A percentile compares a stretch with the other conserved stretches of the same genome.
Evolutionary conservation across 148 eudicot genomes (phyloP).

Genomic region (Dysphania ambrosioides): DNA sequence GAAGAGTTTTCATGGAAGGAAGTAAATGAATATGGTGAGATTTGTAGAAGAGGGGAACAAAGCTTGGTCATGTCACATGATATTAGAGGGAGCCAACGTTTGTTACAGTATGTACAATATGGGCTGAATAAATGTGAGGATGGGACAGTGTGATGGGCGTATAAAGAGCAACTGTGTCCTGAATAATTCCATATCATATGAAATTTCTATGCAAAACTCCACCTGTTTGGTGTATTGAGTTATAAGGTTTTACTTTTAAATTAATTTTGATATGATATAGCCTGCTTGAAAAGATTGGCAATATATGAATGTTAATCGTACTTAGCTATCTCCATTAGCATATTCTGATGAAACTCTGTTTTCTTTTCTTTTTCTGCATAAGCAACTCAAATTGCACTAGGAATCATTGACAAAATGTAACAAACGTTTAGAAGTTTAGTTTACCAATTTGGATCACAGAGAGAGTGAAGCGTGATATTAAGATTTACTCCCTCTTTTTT

Average conservation of each 20-base stretch:
- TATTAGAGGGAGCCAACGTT: background rate
- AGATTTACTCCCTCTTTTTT: too few species aligned
- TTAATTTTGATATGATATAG: background rate
- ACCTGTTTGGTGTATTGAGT: background rate
- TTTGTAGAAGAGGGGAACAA: slow-evolving; percentile 12
- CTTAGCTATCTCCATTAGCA: too few species aligned
- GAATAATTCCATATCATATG: background rate
- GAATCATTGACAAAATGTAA: too few species aligned
- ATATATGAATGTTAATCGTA: background rate
- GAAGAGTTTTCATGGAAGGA: background rate
- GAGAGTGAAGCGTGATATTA: too few species aligned
- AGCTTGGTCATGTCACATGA: slow-evolving; percentile 23
- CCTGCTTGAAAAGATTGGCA: background rate
- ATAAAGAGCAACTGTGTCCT: background rate
- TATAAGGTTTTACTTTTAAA: background rate
- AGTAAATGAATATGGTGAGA: background rate
- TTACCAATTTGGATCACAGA: too few species aligned
- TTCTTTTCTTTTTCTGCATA: too few species aligned
- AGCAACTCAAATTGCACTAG: too few species aligned
- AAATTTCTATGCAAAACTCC: background rate
- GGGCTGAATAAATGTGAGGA: slow-evolving; percentile 17
- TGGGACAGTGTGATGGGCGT: background rate
- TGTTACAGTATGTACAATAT: slow-evolving; percentile 15
- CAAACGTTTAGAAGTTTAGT: too few species aligned
- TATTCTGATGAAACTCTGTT: too few species aligned